Evolutionary conservation across 169 alveolate species (phyloP), one percentile per base, ranked within the genome.

Genomic region (Plasmodium relictum): DNA sequence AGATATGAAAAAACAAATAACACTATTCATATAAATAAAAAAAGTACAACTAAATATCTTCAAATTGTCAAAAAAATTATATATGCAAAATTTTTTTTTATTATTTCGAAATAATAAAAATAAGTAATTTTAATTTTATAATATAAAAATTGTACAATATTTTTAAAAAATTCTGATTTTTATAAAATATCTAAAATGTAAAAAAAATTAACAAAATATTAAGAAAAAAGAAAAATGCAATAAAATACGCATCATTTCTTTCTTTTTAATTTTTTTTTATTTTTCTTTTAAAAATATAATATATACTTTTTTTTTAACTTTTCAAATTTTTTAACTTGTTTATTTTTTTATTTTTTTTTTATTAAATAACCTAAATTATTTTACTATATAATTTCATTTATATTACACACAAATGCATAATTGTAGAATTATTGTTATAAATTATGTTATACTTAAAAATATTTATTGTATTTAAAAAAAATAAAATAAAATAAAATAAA

Each of bases 371-470:
- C 22, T 31, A 59, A 24, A 5, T 22, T 59, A 59, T 59, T 59
- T 59, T 59, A 31, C 8, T 54, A 54, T 54, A 16, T 59, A 0
- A 16, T 16, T 59, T 59, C 39, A 59, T 20, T 16, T 59, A 18
- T 59, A 20, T 59, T 56, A 56, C 39, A 59, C 39, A 59, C 39
- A 24, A 20, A 16, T 59, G 69, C 69, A 59, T 18, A 59, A 59
- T 59, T 59, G 42, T 59, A 59, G 69, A 20, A 7, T 59, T 59
- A 54, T 54, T 16, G 3, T 31, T 31, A 31, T 31, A 31, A 31
- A 31, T 31, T 31, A 31, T 31, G 3, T 31, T 31, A 31, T 31
- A 31, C 39, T 31, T 31, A 31, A 31, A 31, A 31, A 31, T 31
- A 31, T 31, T n/a, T 54, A 0, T 54, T 54, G 12, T 6, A 54